Base-by-base conservation (phyloP, 1,284 basidiomycete species). In the Rhodotorula sp. region DNA sequence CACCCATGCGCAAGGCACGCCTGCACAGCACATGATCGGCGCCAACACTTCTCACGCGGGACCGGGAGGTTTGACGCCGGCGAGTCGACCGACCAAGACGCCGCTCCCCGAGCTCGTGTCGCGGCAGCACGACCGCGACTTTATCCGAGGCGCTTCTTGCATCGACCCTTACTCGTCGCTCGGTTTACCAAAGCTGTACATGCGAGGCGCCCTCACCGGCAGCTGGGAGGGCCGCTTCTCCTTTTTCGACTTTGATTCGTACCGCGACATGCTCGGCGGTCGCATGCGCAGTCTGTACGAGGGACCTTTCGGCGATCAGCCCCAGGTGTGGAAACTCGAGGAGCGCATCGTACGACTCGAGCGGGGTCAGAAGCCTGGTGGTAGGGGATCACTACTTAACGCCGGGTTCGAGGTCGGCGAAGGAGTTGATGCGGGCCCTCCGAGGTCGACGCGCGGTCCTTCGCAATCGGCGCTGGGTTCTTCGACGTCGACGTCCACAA, bases 181-280 rank as follows among this genome's bases (percentile, higher is more conserved):
- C 18, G 85, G 84, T 1, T 78, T 85, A 58, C 78, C 79, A n/a
- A 79, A 81, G 12, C 73, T 80, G 43, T 81, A 79, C 58, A 83
- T 81, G 80, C 75, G 79, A 15, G 83, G 84, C 23, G 80, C 80
- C 43, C 83, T 84, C 58, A 76, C 81, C 12, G 86, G 86, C 1
- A 81, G 81, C 29, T 87, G 85, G 85, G 85, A 86, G 70, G 86
- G 86, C 2, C 81, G 82, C 16, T 87, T 87, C 73, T 79, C 80
- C 64, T 87, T 86, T 74, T 84, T 86, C 75, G 85, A 86, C 70
- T 87, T 86, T 73, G 85, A 86, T 70, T 82, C 83, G 34, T 86
- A 85, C 67, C 81, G 84, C 46, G 81, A 84, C 63, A 83, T 85
- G 78, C 78, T 85, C 3, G 81, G 79, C 3, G 85, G 85, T 0